Evolutionary conservation across 371 early-diverging fungal genomes (phyloP), one percentile per base, ranked within the genome.

Genomic region (Mucor velutinosus): DNA sequence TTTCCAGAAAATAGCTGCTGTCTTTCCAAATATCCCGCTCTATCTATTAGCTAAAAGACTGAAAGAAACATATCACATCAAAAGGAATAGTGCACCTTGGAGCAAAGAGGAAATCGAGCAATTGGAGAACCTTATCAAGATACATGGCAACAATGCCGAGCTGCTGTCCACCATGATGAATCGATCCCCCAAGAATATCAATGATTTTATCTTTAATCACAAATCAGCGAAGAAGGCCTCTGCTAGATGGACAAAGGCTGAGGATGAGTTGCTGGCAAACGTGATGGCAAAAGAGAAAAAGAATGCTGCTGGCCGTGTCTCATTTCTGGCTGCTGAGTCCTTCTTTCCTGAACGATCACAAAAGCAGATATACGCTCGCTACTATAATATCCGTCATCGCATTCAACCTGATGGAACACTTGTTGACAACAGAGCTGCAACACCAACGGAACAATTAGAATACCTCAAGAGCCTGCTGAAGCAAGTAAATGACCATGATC

Each of bases 331-430:
- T 1, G 30, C 62, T 57, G 68, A 33, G 51, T 58, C 35, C 10
- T 2, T 25, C 3, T 64, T 58, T 39, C 32, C 64, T 0, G 37
- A 60, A 11, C 12, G 65, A 30, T 55, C 57, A 6, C 23, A 55
- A 29, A 60, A 39, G 23, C 65, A 72, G 51, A 64, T 58, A 3
- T 47, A 68, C 23, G 21, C 45, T 25, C 27, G 72, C 58, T 61
- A 49, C 41, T 25, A 65, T 2, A 49, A 8, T n/a, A 47, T 71
- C 37, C 29, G 41, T 23, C 63, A 71, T 58, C 47, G 43, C 7
- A 66, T 71, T 21, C 47, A 55, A 43, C 58, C 58, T 7, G 66
- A 65, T 65, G 73, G 73, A 35, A 57, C 65, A 7, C 14, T 72
- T 3, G 17, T 41, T 0, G 19, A 47, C 7, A 49, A 27, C 10